Base-by-base conservation (phyloP, 352 stramenopile genomes). In the Globisporangium ultimum region DNA sequence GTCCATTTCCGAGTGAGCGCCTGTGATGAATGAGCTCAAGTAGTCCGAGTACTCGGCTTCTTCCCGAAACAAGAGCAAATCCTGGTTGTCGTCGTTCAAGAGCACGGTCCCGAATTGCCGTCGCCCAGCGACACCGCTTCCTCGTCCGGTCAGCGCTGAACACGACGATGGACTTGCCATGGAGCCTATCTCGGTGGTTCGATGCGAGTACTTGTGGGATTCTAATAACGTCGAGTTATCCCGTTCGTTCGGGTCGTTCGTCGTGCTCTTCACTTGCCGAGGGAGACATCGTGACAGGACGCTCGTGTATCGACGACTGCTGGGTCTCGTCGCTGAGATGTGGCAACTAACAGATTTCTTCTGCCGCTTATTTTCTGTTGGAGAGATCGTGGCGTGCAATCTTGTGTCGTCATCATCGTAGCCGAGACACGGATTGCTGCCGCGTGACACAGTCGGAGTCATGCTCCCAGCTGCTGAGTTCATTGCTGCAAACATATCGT, bases 11-110 rank as follows among this genome's bases (percentile, higher is more conserved):
- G 70, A 53, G 56, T 89, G 82, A 5, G 73, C 55, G 4, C 75
- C 68, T 0, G 74, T 86, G 43, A 88, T 41, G 9, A 61, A 45
- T 32, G 75, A 73, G 8, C 64, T 68, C 49, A 92, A 58, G 67
- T 92, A 90, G 55, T 92, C 83, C 36, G 83, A 92, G 64, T 92
- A 92, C 63, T 92, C 83, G 21, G 83, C 80, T 55, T 91, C 78
- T 41, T 90, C 80, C 2, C 78, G 80, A 53, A 90, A 87, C 11
- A 89, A 57, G 15, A 69, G 67, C 2, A 89, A 66, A 13, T 84
- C 67, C 3, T 77, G 63, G 21, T 68, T 65, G 21, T 60, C 58
- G 13, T 78, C 70, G 18, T 71, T 67, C 18, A 82, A 51, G 2
- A 78, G 21, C 22, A 80, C 53, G 0, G 76, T 71, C 21, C 61